Percentiles rank a stretch among this genome's conserved stretches.
Conservation (phyloP, 108 stramenopile species). For the Poteriospumella lacustris region DNA sequence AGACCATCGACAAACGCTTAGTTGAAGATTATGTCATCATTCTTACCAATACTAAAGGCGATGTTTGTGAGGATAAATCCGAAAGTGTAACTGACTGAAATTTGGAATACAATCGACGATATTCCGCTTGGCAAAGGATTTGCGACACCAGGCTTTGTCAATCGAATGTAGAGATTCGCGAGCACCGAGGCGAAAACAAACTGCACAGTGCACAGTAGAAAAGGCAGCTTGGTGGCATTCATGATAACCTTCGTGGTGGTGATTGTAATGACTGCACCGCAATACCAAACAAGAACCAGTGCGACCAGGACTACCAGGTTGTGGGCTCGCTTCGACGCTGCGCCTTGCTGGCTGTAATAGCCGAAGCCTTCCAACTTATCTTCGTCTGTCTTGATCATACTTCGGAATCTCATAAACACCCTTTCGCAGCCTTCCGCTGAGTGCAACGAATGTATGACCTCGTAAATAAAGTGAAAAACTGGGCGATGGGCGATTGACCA, state of each 20-base stretch:
- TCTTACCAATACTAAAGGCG: conserved; percentile 26
- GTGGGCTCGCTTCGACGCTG: not conserved
- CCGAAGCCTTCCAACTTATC: not conserved
- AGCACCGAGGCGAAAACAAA: not conserved
- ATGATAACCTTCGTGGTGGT: conserved; percentile 3
- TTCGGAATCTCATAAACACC: no score
- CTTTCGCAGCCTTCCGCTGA: no score
- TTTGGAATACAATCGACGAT: not conserved
- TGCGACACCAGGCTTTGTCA: not conserved
- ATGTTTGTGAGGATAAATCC: conserved; percentile 24
- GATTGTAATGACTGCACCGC: conserved; percentile 9
- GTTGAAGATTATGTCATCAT: no score
- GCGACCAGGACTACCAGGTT: not conserved
- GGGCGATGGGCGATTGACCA: no score
- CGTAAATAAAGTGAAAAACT: no score
- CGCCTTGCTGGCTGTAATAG: not conserved
- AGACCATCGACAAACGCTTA: not conserved
- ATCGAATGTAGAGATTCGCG: not conserved
- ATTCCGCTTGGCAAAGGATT: no score
- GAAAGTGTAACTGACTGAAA: conserved; percentile 12
- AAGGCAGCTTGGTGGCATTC: not conserved
- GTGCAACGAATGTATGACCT: no score
- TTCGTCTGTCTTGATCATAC: no score
- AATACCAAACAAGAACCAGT: conserved; percentile 18
- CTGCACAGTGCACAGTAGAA: conserved; percentile 5